Conservation (phyloP, 306 rosid species). For the Senna tora region DNA sequence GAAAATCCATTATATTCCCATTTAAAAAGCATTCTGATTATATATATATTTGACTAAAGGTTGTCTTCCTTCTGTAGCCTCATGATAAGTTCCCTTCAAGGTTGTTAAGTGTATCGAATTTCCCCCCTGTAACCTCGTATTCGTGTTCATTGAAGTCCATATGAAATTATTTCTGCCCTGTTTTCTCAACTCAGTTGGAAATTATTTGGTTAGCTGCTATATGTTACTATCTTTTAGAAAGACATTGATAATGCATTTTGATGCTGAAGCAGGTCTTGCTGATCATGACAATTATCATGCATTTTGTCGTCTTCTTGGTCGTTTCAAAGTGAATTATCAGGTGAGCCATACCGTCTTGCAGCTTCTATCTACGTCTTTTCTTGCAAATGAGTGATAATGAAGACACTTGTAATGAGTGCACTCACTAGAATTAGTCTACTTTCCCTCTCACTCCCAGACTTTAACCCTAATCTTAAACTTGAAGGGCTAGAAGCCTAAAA, state of each 20-base stretch:
- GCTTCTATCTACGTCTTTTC: constrained; percentile 6
- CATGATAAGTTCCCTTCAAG: background rate
- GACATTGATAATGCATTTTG: constrained; percentile 16
- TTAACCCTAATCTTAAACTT: too few species aligned
- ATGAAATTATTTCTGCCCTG: background rate
- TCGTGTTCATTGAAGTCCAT: background rate
- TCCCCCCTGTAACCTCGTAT: background rate
- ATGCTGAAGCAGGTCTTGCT: constrained; percentile 44
- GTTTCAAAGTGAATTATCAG: constrained; percentile 53
- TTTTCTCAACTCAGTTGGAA: background rate
- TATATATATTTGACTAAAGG: background rate
- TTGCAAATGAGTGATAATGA: too few species aligned
- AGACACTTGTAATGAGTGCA: too few species aligned
- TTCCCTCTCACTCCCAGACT: too few species aligned
- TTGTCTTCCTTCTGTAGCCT: background rate
- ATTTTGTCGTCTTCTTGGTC: constrained; percentile 55
- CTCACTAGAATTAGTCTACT: too few species aligned
- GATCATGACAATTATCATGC: constrained; percentile 56
- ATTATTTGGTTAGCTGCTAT: background rate
- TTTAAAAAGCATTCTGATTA: background rate
- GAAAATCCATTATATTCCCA: background rate
- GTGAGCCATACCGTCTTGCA: constrained; percentile 28
- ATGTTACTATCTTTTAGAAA: background rate
- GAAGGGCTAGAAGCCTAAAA: too few species aligned
- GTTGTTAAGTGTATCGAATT: background rate